Conservation (phyloP, 176 grass and related monocot genomes). For the Bothriochloa decipiens region DNA sequence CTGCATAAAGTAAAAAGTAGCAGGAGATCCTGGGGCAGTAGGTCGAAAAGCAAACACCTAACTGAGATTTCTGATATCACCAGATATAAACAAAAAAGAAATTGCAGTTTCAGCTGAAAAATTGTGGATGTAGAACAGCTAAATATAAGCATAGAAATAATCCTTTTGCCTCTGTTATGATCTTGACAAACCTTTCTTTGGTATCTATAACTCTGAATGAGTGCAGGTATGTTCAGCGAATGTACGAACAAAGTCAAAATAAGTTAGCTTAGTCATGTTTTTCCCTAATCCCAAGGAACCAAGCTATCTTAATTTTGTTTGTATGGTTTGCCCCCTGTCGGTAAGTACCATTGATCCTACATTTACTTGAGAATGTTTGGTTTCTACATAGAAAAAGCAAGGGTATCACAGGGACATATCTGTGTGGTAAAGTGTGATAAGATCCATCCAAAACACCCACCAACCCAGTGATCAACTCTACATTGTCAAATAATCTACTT, state of each 20-base stretch:
- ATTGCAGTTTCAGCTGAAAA: constrained; percentile 1
- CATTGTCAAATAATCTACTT: constrained; percentile 21
- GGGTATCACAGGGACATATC: constrained; percentile 21
- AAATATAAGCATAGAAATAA: constrained; percentile 9
- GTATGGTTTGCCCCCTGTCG: neutral
- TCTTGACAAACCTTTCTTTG: constrained; percentile 5
- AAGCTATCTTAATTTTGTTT: constrained; percentile 6
- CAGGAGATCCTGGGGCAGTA: constrained; percentile 35
- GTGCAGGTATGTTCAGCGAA: neutral
- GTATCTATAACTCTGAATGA: neutral
- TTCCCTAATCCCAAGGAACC: neutral
- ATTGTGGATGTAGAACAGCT: constrained; percentile 14
- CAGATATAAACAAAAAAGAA: constrained; percentile 10
- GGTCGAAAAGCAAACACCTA: constrained; percentile 23
- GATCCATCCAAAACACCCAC: constrained; percentile 33
- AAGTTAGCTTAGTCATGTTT: neutral
- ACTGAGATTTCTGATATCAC: constrained; percentile 25
- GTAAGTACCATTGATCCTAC: neutral
- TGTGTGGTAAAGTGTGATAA: constrained; percentile 23
- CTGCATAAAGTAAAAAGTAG: constrained; percentile 32
- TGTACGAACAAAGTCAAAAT: neutral
- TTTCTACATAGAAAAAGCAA: constrained; percentile 9
- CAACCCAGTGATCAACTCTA: constrained; percentile 15
- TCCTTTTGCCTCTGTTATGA: neutral
- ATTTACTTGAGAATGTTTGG: constrained; percentile 11